These are phyloP conservation scores for Boletus fagicola DNA, from an alignment of 768 basidiomycete species.

Conservation along the genomic window DNA sequence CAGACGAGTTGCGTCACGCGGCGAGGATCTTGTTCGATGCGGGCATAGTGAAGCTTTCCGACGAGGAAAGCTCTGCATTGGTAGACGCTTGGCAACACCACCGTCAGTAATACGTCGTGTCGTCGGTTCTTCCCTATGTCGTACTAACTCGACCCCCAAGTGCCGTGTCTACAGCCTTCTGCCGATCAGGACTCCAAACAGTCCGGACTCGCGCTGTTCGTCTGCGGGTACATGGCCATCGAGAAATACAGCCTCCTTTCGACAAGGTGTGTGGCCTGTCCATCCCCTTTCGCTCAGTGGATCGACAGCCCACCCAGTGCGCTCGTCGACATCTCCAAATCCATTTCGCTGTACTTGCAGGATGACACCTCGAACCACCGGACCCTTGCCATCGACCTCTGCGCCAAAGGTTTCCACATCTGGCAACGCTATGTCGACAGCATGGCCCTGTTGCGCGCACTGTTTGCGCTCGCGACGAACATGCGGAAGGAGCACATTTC, in stretches of 20 bases:
- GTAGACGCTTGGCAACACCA: constrained; percentile 65
- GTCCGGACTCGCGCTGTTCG: constrained; percentile 69
- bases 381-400: constrained; percentile 82
- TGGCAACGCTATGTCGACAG: constrained; percentile 96
- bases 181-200: constrained; percentile 55
- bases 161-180: constrained; percentile 60
- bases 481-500: constrained; percentile 67
- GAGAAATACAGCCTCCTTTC: constrained; percentile 78
- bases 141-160: constrained; percentile 35
- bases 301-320: constrained; percentile 43
- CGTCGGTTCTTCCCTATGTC: background rate
- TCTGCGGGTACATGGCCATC: constrained; percentile 80
- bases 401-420: constrained; percentile 85
- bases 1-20: constrained; percentile 75
- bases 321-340: constrained; percentile 82
- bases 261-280: constrained; percentile 48
- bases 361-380: constrained; percentile 66
- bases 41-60: constrained; percentile 61
- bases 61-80: constrained; percentile 58
- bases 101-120: constrained; percentile 39
- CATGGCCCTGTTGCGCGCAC: constrained; percentile 78
- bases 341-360: constrained; percentile 73
- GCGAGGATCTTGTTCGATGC: constrained; percentile 79
- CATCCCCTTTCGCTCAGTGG: background rate
- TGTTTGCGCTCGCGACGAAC: constrained; percentile 79